phyloP scores from a whole-genome alignment of 495 filamentous ascomycete species.

The Lichina pygmaea region DNA sequence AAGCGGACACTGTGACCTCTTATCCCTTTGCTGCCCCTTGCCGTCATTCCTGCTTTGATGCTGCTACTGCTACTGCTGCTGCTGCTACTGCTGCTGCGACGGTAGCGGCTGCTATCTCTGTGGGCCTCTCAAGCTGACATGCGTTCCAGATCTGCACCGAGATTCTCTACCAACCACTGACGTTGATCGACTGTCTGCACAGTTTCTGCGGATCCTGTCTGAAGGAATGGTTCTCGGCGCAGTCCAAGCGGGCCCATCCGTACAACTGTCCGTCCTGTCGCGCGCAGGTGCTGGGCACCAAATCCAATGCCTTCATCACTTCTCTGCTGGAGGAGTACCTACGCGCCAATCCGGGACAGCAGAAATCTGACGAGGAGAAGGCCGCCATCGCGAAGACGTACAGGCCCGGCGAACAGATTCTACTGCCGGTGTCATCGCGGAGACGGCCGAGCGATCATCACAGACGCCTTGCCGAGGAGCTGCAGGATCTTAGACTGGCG shows the following conservation, averaged over 20 bases:
- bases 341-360: constrained; percentile 43
- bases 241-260: constrained; percentile 27
- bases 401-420: constrained; percentile 48
- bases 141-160: constrained; percentile 69
- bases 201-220: constrained; percentile 88
- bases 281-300: constrained; percentile 54
- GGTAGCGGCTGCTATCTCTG: neutral
- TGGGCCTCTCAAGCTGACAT: neutral
- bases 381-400: constrained; percentile 41
- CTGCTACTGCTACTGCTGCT: neutral
- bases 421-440: constrained; percentile 22
- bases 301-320: constrained; percentile 58
- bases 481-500: constrained; percentile 41
- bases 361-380: constrained; percentile 37
- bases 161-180: constrained; percentile 81
- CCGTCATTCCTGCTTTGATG: neutral
- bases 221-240: constrained; percentile 70
- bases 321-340: constrained; percentile 63
- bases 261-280: constrained; percentile 88
- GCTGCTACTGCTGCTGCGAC: neutral
- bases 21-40: neutral
- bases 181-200: constrained; percentile 89
- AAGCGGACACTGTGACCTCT: neutral
- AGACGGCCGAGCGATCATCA: constrained; percentile 26
- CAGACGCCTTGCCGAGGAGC: constrained; percentile 17